Percentiles rank a stretch among this genome's conserved stretches.
phyloP scores from a whole-genome alignment of 2,329 filamentous ascomycete genomes.

The Aureobasidium sp. region DNA sequence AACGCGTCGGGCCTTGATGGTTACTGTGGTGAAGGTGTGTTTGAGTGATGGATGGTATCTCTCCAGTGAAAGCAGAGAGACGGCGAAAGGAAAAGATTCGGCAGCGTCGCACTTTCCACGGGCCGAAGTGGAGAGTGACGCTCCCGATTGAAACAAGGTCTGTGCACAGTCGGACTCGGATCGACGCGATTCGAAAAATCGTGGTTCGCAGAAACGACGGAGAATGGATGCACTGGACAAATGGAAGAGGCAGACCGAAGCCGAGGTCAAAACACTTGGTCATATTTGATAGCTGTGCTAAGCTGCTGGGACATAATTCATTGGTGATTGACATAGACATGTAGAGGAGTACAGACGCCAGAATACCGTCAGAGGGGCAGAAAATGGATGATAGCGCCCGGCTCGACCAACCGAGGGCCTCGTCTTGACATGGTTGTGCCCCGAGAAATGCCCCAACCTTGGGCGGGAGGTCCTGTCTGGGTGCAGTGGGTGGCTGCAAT shows the following conservation, averaged over 20 bases:
- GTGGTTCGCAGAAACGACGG: slow-evolving; percentile 2
- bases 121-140: background rate
- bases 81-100: slow-evolving; percentile 7
- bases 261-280: slow-evolving; percentile 12
- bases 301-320: background rate
- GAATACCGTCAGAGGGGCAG: background rate
- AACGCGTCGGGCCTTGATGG: slow-evolving; percentile 5
- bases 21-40: background rate
- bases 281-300: background rate
- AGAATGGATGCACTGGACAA: background rate
- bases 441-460: slow-evolving; percentile 9
- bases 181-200: background rate
- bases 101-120: background rate
- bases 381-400: background rate
- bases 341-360: background rate
- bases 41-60: background rate
- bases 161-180: slow-evolving; percentile 2
- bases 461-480: background rate
- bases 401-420: background rate
- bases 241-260: background rate
- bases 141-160: background rate
- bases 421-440: background rate
- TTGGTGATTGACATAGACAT: background rate
- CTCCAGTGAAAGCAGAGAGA: background rate
- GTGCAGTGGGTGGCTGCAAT: background rate